Evolutionary conservation across 345 rosid genomes (phyloP).

Genomic region (Lepidium sativum): DNA sequence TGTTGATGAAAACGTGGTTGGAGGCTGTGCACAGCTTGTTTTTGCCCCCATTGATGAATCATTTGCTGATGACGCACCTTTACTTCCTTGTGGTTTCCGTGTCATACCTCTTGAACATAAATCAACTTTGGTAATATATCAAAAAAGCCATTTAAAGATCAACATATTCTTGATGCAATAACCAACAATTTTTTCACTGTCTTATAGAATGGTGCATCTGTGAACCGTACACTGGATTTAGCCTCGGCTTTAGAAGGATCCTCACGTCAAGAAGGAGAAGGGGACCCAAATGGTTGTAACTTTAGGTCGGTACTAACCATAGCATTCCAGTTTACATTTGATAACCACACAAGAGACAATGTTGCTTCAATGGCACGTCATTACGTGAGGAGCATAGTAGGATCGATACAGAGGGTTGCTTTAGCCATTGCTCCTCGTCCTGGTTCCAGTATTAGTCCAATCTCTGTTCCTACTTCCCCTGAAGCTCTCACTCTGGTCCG

Average conservation of each 20-base stretch:
- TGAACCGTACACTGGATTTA: constrained; percentile 75
- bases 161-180: not conserved
- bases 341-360: constrained; percentile 68
- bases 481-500: constrained; percentile 85
- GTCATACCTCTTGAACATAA: constrained; percentile 85
- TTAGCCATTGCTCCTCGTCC: constrained; percentile 78
- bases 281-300: constrained; percentile 44
- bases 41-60: constrained; percentile 95
- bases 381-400: constrained; percentile 75
- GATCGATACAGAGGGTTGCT: constrained; percentile 96
- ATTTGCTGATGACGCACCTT: constrained; percentile 94
- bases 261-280: constrained; percentile 46
- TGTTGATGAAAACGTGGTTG: constrained; percentile 81
- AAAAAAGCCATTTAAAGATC: not conserved
- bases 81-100: constrained; percentile 86
- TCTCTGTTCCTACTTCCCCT: constrained; percentile 72
- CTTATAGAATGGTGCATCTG: constrained; percentile 51
- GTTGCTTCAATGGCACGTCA: constrained; percentile 98
- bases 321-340: constrained; percentile 86
- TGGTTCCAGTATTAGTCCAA: constrained; percentile 36
- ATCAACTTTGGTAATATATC: constrained; percentile 36
- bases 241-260: constrained; percentile 82
- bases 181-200: not conserved
- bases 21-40: constrained; percentile 92
- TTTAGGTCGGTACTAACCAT: constrained; percentile 84